These are phyloP conservation scores for Gentiana macrophylla DNA, from an alignment of 257 asterid genomes.

Conservation along the genomic window DNA sequence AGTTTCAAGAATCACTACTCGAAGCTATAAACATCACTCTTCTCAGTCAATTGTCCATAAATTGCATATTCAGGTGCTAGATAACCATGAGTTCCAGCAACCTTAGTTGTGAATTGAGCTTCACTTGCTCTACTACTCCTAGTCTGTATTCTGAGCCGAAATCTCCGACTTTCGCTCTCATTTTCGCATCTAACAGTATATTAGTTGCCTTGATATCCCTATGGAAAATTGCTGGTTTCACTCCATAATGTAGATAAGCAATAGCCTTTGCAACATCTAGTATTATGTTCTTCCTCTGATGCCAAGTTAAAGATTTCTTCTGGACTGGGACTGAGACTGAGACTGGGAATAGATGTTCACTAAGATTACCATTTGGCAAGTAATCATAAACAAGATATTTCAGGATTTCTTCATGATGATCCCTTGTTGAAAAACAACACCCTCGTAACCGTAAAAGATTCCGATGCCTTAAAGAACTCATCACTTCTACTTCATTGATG, in stretches of 20 bases:
- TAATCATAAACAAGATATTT: conserved; percentile 49
- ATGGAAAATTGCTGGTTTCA: conserved; percentile 52
- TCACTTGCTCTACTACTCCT: conserved; percentile 15
- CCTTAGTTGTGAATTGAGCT: conserved; percentile 29
- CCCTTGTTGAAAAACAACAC: conserved; percentile 23
- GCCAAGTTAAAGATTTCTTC: conserved; percentile 31
- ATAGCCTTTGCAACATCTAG: conserved; percentile 55
- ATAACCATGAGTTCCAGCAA: conserved; percentile 54
- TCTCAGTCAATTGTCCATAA: conserved; percentile 51
- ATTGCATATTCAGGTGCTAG: conserved; percentile 60
- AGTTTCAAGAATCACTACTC: conserved; percentile 41
- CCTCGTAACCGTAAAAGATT: conserved; percentile 48
- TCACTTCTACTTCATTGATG: conserved; percentile 40
- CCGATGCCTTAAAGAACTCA: conserved; percentile 41
- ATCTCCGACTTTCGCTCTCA: conserved; percentile 56
- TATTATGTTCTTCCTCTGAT: conserved; percentile 42
- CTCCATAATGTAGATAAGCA: conserved; percentile 52
- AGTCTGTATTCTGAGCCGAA: conserved; percentile 35
- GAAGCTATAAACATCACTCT: conserved; percentile 62
- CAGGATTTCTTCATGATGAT: conserved; percentile 11
- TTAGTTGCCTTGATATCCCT: conserved; percentile 59
- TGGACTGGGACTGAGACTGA: background rate
- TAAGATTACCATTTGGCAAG: conserved; percentile 47
- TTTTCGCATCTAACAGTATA: conserved; percentile 38
- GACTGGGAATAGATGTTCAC: conserved; percentile 27